A percentile compares a stretch with the other conserved stretches of the same genome.
Conservation (phyloP, 2,329 filamentous ascomycete species). For the Samsoniella hepiali region DNA sequence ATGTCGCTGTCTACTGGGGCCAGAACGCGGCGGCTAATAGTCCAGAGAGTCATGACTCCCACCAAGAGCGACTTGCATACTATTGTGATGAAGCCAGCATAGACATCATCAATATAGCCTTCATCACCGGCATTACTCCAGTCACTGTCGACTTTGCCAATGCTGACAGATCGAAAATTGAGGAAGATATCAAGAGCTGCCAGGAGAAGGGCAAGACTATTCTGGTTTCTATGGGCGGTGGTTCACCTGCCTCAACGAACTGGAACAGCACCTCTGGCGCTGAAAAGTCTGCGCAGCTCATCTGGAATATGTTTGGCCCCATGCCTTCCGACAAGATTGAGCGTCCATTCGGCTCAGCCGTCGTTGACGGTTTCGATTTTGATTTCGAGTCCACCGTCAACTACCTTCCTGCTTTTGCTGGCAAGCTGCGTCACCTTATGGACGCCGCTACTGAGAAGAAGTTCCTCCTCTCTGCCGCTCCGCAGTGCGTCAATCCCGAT, state of each 20-base stretch:
- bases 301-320: conserved; percentile 72
- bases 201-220: conserved; percentile 66
- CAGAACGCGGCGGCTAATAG: conserved; percentile 45
- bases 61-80: conserved; percentile 51
- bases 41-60: conserved; percentile 43
- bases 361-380: conserved; percentile 73
- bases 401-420: conserved; percentile 61
- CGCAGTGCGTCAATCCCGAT: conserved; percentile 67
- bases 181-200: conserved; percentile 52
- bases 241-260: conserved; percentile 65
- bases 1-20: conserved; percentile 67
- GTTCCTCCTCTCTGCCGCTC: conserved; percentile 63
- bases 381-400: conserved; percentile 62
- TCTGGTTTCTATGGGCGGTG: conserved; percentile 67
- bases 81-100: conserved; percentile 47
- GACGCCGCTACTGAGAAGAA: conserved; percentile 46
- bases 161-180: conserved; percentile 45
- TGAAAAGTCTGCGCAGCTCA: conserved; percentile 52
- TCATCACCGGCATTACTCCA: conserved; percentile 55
- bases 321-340: conserved; percentile 39
- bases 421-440: conserved; percentile 54
- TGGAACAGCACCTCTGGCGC: conserved; percentile 54
- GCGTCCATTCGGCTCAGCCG: conserved; percentile 63
- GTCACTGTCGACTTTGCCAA: conserved; percentile 63
- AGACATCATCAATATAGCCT: conserved; percentile 59